Evolutionary conservation across 345 rosid species (phyloP), one percentile per base, ranked within the genome.

Genomic region (Viola odorata): DNA sequence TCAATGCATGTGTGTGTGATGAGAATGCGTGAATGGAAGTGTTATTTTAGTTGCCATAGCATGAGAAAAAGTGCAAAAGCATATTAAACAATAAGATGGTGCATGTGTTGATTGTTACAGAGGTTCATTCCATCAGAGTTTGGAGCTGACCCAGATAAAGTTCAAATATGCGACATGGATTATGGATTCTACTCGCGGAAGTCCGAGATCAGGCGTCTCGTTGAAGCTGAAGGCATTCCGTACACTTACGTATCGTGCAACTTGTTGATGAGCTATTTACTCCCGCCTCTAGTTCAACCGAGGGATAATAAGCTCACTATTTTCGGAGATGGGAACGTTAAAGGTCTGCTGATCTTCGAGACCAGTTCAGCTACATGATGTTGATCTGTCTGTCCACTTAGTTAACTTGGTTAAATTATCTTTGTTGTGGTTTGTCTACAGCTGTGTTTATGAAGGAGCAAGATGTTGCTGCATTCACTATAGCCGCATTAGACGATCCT

Each of bases 121-220:
- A 86, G 85, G 76, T 91, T 91, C 72, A 73, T 91, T 50, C 98
- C 96, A 50, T 84, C 96, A 0, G 94, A 91, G 51, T 91, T 84
- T 62, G 98, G 98, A 66, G 77, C 80, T 39, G 82, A 91, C 75
- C 80, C 96, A 2, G 86, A 86, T 47, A 83, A 79, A 79, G 65
- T 67, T 52, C 89, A 79, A 65, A 73, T 91, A 62, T 76, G 81
- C 3, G 82, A 70, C 64, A 71, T 91, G 69, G 89, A 75, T 66
- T 53, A 81, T 44, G 69, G 72, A 23, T 91, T 86, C 78, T 91
- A 88, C 58, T 60, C 80, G 0, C 69, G 75, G 57, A 88, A 75
- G 73, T 69, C 82, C 8, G 88, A 91, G 81, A 83, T 91, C 51
- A 73, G 85, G 53, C 83, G 83, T 63, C 67, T 88, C 37, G 58